These are phyloP conservation scores for Prunus armeniaca DNA, from an alignment of 306 rosid genomes.

Conservation along the genomic window DNA sequence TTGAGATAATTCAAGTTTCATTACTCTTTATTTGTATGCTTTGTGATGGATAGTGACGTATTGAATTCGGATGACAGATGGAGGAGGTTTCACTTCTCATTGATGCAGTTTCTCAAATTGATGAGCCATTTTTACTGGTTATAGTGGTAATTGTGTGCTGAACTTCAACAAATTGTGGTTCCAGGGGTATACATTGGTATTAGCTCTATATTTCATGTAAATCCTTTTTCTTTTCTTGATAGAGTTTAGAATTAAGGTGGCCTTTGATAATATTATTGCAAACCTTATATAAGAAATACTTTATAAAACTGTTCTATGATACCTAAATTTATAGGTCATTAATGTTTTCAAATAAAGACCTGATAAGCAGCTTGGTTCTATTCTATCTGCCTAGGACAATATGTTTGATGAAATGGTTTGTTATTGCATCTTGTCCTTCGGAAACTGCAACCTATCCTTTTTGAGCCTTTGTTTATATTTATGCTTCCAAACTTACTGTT, in stretches of 20 bases:
- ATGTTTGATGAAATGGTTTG: background rate
- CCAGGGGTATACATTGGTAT: conserved; percentile 96
- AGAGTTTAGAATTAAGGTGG: conserved; percentile 17
- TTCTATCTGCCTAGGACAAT: background rate
- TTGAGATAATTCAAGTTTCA: conserved; percentile 22
- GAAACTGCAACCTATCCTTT: background rate
- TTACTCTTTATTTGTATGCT: conserved; percentile 29
- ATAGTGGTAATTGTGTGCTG: conserved; percentile 99
- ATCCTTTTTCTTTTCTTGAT: conserved; percentile 31
- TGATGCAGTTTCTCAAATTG: conserved; percentile 88
- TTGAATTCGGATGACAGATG: conserved; percentile 78
- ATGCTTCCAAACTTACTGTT: background rate
- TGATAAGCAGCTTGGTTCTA: background rate
- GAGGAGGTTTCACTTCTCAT: conserved; percentile 92
- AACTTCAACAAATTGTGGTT: conserved; percentile 99
- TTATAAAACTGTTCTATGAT: conserved; percentile 14
- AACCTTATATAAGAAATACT: conserved; percentile 23
- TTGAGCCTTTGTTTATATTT: background rate
- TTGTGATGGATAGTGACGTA: conserved; percentile 29
- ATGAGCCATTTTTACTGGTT: conserved; percentile 97
- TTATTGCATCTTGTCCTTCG: background rate
- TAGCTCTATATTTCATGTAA: conserved; percentile 92
- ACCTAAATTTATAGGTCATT: background rate
- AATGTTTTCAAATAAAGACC: background rate
- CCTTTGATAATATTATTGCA: conserved; percentile 16